Conservation (phyloP, 352 stramenopile genomes). For the Phytopythium aichiense region DNA sequence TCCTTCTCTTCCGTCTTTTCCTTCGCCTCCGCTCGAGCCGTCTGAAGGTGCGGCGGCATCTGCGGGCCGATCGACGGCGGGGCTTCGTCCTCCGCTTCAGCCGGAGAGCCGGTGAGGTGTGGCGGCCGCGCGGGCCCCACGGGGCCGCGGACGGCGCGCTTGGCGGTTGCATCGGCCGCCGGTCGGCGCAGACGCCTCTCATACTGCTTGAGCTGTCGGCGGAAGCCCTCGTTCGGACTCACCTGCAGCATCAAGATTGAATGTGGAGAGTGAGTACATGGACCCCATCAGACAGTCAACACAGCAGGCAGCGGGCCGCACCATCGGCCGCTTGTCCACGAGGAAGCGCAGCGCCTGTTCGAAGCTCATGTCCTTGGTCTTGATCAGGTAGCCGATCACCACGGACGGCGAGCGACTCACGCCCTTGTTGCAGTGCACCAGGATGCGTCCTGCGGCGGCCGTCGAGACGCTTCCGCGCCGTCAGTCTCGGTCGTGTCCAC, state of each 20-base stretch:
- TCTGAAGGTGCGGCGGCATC: constrained; percentile 39
- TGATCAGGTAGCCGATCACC: constrained; percentile 91
- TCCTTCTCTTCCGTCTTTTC: neutral
- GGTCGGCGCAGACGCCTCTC: constrained; percentile 35
- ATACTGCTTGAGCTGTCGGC: constrained; percentile 55
- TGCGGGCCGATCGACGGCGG: constrained; percentile 50
- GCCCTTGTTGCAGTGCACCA: constrained; percentile 92
- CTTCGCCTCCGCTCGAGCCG: neutral
- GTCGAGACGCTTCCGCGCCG: constrained; percentile 25
- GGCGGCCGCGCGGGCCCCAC: constrained; percentile 22
- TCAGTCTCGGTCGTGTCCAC: constrained; percentile 15
- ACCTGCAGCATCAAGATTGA: constrained; percentile 11
- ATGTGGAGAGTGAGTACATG: neutral
- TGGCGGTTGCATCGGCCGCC: constrained; percentile 11
- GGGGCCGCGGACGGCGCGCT: constrained; percentile 22
- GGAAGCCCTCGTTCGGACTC: constrained; percentile 75
- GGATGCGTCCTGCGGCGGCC: constrained; percentile 53
- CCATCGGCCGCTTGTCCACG: constrained; percentile 42
- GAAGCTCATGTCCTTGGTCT: constrained; percentile 59
- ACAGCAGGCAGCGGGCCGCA: constrained; percentile 8
- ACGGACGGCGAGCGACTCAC: constrained; percentile 88
- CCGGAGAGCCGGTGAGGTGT: neutral
- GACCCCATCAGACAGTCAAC: too few relatives aligned
- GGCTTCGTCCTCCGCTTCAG: constrained; percentile 3
- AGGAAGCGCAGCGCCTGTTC: constrained; percentile 67